These are phyloP conservation scores for Gypsophila paniculata DNA, from an alignment of 179 eudicot species.

Conservation along the genomic window DNA sequence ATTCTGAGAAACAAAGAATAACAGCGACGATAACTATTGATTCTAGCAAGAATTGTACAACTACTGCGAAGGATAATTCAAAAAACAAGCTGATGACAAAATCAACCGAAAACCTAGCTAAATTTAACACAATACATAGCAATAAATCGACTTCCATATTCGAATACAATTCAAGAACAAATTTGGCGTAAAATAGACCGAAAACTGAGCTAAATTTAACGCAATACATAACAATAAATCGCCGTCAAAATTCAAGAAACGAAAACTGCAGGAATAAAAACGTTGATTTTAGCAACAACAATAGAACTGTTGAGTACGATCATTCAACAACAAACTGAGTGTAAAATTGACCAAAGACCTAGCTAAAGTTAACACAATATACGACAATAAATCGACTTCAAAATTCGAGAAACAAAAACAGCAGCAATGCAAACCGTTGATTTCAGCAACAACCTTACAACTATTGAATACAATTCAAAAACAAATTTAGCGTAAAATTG, in stretches of 20 bases:
- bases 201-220: no score
- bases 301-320: background rate
- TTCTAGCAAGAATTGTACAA: no score
- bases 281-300: background rate
- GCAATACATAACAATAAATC: conserved; percentile 1
- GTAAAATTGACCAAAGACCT: background rate
- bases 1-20: no score
- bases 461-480: background rate
- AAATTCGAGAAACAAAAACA: background rate
- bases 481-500: background rate
- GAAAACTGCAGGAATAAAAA: background rate
- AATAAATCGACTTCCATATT: no score
- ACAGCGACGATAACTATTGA: no score
- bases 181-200: no score
- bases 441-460: background rate
- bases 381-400: conserved; percentile 4
- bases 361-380: no score
- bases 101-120: no score
- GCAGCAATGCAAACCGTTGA: background rate
- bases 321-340: background rate
- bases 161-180: no score
- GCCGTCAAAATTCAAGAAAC: conserved; percentile 3
- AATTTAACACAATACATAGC: background rate
- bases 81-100: no score
- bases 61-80: no score